phyloP scores from a whole-genome alignment of 495 filamentous ascomycete genomes.

The Xylaria flabelliformis region DNA sequence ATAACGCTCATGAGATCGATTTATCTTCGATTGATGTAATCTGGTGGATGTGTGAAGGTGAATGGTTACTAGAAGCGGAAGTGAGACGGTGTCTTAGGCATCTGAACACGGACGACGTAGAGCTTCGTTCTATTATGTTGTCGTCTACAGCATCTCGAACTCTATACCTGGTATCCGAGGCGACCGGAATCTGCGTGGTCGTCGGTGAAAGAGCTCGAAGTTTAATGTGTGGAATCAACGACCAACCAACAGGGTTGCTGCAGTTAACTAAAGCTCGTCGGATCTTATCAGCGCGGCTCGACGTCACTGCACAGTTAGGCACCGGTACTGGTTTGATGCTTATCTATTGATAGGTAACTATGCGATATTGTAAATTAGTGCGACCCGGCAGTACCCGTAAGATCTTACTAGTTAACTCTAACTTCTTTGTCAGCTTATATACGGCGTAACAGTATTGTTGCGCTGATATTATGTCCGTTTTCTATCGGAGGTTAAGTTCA shows the following conservation, averaged over 20 bases:
- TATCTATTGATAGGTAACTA: background rate
- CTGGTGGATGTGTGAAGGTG: background rate
- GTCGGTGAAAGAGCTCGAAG: conserved; percentile 11
- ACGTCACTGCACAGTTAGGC: background rate
- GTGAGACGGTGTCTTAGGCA: background rate
- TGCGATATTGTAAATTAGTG: background rate
- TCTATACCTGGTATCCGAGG: background rate
- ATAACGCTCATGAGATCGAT: background rate
- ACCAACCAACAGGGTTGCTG: background rate
- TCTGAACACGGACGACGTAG: background rate
- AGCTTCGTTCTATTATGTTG: background rate
- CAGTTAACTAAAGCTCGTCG: background rate
- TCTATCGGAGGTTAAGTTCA: background rate
- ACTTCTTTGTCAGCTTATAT: background rate
- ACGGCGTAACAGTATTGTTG: background rate
- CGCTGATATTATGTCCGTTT: background rate
- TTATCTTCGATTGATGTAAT: background rate
- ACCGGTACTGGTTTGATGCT: background rate
- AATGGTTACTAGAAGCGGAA: background rate
- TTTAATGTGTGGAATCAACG: background rate
- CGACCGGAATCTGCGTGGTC: background rate
- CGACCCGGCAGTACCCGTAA: too few relatives aligned
- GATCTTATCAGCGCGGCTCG: conserved; percentile 4
- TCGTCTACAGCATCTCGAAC: background rate
- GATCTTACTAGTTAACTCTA: background rate